These are phyloP conservation scores for Colletotrichum tropicale DNA, from an alignment of 2,329 filamentous ascomycete species.

Conservation along the genomic window DNA sequence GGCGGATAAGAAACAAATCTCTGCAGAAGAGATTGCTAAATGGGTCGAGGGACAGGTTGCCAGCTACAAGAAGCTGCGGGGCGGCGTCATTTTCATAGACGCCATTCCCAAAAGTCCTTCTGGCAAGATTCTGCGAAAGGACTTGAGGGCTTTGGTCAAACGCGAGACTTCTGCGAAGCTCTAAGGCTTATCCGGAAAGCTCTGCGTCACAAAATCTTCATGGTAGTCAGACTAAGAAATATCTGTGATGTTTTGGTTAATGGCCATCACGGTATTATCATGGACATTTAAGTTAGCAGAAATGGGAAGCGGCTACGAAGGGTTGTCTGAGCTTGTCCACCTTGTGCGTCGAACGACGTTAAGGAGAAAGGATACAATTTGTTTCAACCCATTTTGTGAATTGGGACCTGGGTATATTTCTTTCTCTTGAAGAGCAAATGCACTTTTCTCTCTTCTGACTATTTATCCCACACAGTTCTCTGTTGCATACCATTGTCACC, in stretches of 20 bases:
- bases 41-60: conserved; percentile 36
- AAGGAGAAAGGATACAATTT: neutral
- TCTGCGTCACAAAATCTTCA: rapidly evolving
- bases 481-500: neutral
- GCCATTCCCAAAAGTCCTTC: conserved; percentile 74
- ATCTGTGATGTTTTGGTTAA: rapidly evolving
- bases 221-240: rapidly evolving
- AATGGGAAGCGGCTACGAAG: neutral
- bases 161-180: conserved; percentile 24
- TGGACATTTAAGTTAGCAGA: neutral
- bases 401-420: neutral
- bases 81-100: conserved; percentile 72
- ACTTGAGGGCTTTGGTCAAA: conserved; percentile 37
- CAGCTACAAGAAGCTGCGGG: conserved; percentile 70
- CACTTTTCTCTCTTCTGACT: neutral
- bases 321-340: neutral
- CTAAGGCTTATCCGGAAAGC: neutral
- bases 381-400: neutral
- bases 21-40: conserved; percentile 28
- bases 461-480: neutral
- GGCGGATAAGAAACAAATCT: conserved; percentile 30
- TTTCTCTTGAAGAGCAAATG: neutral
- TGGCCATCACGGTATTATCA: neutral
- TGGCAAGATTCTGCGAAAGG: conserved; percentile 51
- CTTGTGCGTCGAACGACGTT: neutral